Base-by-base conservation (phyloP, 805 yeast genomes). In the Ogataea naganishii region DNA sequence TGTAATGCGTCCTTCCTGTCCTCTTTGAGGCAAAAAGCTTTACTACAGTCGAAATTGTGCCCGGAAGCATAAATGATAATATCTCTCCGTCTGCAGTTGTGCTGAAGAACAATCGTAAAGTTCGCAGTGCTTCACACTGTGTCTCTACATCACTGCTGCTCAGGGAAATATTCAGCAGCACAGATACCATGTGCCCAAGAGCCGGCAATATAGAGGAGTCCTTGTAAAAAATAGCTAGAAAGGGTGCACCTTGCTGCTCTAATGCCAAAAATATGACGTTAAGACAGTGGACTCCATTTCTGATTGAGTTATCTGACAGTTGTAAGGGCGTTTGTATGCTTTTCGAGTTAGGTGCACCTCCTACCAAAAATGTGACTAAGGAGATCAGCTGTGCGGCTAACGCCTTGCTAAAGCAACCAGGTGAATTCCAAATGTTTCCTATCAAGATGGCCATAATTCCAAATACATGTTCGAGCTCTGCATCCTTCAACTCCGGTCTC, bases 41-140 rank as follows among this genome's bases (percentile, higher is more conserved):
- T 2, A 66, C 51, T 23, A 69, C 39, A 0, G 53, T 39, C 0
- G 77, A 70, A 0, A 70, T 64, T 23, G 56, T 66, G 3, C 76
- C 76, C 0, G 78, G 78, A 14, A 70, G 43, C 29, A 71, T 58
- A 39, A 61, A 57, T 0, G 75, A 67, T 3, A 70, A 29, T 3
- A 61, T 43, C 33, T 71, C 77, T 9, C 75, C 75, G 43, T 69
- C 66, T 13, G 52, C 49, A 4, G 64, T 26, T 6, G 52, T 37
- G 15, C 43, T 45, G 35, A 60, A 69, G 1, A 68, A 32, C 0
- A 46, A 36, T 1, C 40, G 30, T 11, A 73, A 40, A 0, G 67
- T 40, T 2, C 47, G 43, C 15, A 72, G 34, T 2, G 62, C 46
- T 13, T 39, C 40, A 0, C 49, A 28, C 43, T 58, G 68, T 4